These are phyloP conservation scores for Emergomyces orientalis DNA, from an alignment of 2,329 filamentous ascomycete species.

Conservation along the genomic window DNA sequence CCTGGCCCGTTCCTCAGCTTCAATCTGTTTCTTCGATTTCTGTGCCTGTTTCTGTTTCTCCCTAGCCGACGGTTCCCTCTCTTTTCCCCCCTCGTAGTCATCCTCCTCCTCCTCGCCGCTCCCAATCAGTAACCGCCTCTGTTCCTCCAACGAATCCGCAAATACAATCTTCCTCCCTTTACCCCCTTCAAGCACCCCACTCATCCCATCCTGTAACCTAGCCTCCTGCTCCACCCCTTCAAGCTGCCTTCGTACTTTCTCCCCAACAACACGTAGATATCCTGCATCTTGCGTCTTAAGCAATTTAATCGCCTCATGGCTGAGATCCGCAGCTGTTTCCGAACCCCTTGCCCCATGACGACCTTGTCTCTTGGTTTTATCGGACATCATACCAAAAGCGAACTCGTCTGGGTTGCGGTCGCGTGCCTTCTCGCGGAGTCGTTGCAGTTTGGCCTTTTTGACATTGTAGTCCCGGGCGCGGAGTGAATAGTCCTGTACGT, in stretches of 20 bases:
- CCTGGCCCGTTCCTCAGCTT: slow-evolving; percentile 33
- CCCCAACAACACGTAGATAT: slow-evolving; percentile 51
- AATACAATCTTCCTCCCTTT: slow-evolving; percentile 30
- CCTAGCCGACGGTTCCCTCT: slow-evolving; percentile 11
- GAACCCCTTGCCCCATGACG: slow-evolving; percentile 39
- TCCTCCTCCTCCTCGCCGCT: slow-evolving; percentile 19
- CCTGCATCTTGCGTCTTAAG: slow-evolving; percentile 58
- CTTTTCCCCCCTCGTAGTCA: slow-evolving; percentile 13
- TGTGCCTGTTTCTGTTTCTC: slow-evolving; percentile 16
- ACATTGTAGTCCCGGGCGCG: slow-evolving; percentile 55
- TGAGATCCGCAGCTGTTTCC: slow-evolving; percentile 40
- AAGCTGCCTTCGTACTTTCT: slow-evolving; percentile 46
- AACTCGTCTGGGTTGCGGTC: slow-evolving; percentile 60
- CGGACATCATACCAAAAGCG: slow-evolving; percentile 54
- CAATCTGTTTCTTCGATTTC: slow-evolving; percentile 39
- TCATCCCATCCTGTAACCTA: slow-evolving; percentile 33
- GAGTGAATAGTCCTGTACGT: slow-evolving; percentile 51
- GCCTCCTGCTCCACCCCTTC: slow-evolving; percentile 42
- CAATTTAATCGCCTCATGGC: slow-evolving; percentile 51
- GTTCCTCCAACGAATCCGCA: slow-evolving; percentile 31
- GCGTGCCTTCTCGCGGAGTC: slow-evolving; percentile 50
- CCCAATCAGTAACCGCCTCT: slow-evolving; percentile 22
- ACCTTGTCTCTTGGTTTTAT: slow-evolving; percentile 33
- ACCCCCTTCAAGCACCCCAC: slow-evolving; percentile 19
- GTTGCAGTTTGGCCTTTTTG: slow-evolving; percentile 52